These are phyloP conservation scores for Penicillium flavigenum DNA, from an alignment of 495 filamentous ascomycete species.

Conservation along the genomic window DNA sequence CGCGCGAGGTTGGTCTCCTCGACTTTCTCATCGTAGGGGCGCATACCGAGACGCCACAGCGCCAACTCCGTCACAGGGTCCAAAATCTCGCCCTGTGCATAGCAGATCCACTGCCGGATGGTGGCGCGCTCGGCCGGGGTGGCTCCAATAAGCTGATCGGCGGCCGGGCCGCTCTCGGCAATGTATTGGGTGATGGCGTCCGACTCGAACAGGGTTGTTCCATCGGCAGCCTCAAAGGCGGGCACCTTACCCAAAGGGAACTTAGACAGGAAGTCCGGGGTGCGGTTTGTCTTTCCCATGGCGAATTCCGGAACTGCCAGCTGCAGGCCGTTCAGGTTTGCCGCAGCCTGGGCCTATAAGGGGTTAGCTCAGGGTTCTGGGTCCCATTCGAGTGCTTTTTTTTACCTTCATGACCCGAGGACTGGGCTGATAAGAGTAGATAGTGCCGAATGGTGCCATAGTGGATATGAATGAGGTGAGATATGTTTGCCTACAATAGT, in stretches of 20 bases:
- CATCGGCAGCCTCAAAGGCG: conserved; percentile 54
- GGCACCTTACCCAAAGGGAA: conserved; percentile 63
- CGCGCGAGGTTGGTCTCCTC: conserved; percentile 30
- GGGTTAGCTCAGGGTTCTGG: background rate
- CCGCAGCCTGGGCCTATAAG: conserved; percentile 48
- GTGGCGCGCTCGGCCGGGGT: conserved; percentile 46
- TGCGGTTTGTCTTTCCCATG: conserved; percentile 47
- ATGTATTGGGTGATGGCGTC: conserved; percentile 57
- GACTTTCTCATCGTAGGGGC: conserved; percentile 34
- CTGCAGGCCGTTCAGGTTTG: conserved; percentile 53
- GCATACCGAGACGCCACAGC: conserved; percentile 36
- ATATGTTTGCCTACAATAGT: background rate
- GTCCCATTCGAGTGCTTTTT: background rate
- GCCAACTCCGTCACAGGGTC: conserved; percentile 28
- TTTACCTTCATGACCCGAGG: conserved; percentile 51
- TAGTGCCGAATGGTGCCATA: conserved; percentile 57
- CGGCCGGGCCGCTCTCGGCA: conserved; percentile 52
- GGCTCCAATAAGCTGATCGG: conserved; percentile 50
- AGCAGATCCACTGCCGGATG: conserved; percentile 53
- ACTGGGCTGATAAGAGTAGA: conserved; percentile 49
- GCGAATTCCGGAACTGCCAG: conserved; percentile 44
- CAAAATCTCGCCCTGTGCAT: conserved; percentile 47
- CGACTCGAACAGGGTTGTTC: conserved; percentile 49
- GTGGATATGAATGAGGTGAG: conserved; percentile 7
- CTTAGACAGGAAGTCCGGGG: conserved; percentile 55